phyloP scores from a whole-genome alignment of 1,139 yeast species.

The Yamadazyma triangularis region DNA sequence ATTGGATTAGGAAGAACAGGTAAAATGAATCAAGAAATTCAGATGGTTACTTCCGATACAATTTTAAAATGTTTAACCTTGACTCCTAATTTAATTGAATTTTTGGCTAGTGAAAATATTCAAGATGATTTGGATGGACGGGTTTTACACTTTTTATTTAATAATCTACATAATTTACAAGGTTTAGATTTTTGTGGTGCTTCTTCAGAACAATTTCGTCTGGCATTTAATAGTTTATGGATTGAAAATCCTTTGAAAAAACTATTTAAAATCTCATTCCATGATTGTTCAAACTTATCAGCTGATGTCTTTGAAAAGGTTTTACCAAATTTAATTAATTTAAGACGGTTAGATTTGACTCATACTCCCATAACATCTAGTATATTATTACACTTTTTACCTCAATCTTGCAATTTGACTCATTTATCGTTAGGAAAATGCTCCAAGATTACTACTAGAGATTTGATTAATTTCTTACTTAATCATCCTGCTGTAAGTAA shows the following conservation, averaged over 20 bases:
- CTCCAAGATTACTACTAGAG: constrained; percentile 69
- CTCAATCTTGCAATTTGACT: constrained; percentile 56
- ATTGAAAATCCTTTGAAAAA: constrained; percentile 19
- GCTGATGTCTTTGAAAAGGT: constrained; percentile 51
- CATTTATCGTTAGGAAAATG: constrained; percentile 81
- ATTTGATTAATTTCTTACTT: constrained; percentile 64
- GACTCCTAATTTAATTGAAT: constrained; percentile 70
- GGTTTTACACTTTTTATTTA: constrained; percentile 57
- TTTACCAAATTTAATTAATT: constrained; percentile 52
- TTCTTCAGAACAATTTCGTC: constrained; percentile 57
- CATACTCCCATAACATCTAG: constrained; percentile 73
- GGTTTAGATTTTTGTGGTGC: constrained; percentile 90
- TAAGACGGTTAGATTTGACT: constrained; percentile 71
- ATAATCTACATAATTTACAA: constrained; percentile 54
- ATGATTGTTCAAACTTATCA: constrained; percentile 81
- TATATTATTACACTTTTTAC: constrained; percentile 43
- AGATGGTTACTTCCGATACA: constrained; percentile 79
- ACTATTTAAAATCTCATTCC: constrained; percentile 64
- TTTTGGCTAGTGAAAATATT: constrained; percentile 79
- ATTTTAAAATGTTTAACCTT: constrained; percentile 56
- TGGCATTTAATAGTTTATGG: constrained; percentile 49
- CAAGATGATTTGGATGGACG: constrained; percentile 74
- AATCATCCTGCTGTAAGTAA: constrained; percentile 65
- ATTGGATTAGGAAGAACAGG: constrained; percentile 89
- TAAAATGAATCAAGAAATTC: constrained; percentile 85